phyloP scores from a whole-genome alignment of 768 basidiomycete species.

The Termitomyces sp. region DNA sequence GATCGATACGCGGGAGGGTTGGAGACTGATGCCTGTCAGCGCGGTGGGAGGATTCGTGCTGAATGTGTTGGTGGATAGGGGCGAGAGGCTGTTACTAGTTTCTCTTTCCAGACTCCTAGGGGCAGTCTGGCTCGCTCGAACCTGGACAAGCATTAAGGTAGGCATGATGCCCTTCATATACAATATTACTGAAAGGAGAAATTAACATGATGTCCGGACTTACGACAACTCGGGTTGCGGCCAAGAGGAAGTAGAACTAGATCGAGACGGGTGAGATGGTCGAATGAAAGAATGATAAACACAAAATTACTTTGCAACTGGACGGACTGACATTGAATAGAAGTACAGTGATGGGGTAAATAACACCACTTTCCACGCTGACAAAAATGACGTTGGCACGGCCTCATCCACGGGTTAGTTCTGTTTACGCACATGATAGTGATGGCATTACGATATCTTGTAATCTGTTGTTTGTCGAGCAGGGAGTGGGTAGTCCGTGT shows the following conservation, averaged over 20 bases:
- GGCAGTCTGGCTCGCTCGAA: neutral
- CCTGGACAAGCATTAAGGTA: neutral
- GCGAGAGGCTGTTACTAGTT: neutral
- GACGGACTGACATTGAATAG: neutral
- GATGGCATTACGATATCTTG: neutral
- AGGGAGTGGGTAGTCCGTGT: neutral
- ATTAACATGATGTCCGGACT: neutral
- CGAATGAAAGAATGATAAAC: neutral
- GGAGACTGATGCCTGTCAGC: neutral
- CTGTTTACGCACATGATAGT: neutral
- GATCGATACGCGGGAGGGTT: neutral
- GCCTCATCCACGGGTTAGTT: neutral
- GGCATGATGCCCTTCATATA: neutral
- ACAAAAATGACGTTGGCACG: neutral
- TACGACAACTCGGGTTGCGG: neutral
- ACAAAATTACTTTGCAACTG: neutral
- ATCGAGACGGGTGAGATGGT: neutral
- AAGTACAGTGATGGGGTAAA: constrained; percentile 1
- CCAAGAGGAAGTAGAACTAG: neutral
- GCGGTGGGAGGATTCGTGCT: neutral
- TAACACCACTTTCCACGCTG: neutral
- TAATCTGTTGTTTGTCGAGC: neutral
- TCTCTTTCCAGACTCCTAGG: neutral
- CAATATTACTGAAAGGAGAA: neutral
- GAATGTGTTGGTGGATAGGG: neutral